Conservation (phyloP, 495 filamentous ascomycete species). For the Copromyces sp. region DNA sequence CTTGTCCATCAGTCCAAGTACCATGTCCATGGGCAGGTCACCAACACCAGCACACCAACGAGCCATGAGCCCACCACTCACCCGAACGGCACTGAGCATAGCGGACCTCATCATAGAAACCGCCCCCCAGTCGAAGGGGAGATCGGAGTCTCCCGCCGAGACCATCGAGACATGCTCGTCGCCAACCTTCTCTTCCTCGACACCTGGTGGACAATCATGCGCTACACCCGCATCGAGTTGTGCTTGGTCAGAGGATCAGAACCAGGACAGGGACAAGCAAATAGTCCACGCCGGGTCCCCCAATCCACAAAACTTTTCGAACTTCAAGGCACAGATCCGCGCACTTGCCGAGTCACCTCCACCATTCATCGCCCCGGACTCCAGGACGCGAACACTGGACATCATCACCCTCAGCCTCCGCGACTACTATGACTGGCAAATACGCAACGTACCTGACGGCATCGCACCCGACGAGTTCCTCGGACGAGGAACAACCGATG, state of each 20-base stretch:
- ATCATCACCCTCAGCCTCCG: constrained; percentile 19
- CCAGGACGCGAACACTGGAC: constrained; percentile 14
- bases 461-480: constrained; percentile 22
- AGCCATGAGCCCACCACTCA: background rate
- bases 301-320: constrained; percentile 7
- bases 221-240: constrained; percentile 11
- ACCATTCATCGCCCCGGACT: constrained; percentile 9
- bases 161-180: background rate
- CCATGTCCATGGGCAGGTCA: background rate
- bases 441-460: constrained; percentile 16
- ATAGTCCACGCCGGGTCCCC: constrained; percentile 4
- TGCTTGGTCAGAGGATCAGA: constrained; percentile 7
- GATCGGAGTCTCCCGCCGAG: constrained; percentile 3
- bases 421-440: constrained; percentile 24
- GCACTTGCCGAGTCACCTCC: constrained; percentile 13
- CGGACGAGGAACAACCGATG: constrained; percentile 8
- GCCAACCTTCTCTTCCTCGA: constrained; percentile 1
- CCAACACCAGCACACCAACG: background rate
- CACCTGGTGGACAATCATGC: constrained; percentile 5
- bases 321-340: constrained; percentile 15
- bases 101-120: constrained; percentile 15
- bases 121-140: background rate
- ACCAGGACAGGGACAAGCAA: background rate
- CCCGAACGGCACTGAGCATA: constrained; percentile 10
- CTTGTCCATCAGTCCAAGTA: background rate